These are phyloP conservation scores for Pseudohalonectria lignicola DNA, from an alignment of 2,329 filamentous ascomycete genomes.

Conservation along the genomic window DNA sequence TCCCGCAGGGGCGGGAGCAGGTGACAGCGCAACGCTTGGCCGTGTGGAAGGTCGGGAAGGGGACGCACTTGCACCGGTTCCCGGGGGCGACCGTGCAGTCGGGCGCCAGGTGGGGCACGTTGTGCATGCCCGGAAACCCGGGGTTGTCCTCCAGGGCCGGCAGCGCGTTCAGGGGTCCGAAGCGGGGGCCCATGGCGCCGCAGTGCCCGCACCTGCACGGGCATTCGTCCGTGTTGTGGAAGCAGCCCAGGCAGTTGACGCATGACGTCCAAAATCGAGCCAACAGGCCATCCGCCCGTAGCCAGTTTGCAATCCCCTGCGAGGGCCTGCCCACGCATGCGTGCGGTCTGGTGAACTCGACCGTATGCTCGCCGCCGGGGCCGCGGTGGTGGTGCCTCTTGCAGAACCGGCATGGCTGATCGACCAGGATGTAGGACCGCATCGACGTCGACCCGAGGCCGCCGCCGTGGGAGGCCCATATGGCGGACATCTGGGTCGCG, in stretches of 20 bases:
- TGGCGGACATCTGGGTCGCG: no score
- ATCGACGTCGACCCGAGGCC: no score
- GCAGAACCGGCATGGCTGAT: no score
- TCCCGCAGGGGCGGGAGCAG: constrained; percentile 22
- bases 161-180: constrained; percentile 3
- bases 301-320: no score
- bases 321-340: no score
- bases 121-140: neutral
- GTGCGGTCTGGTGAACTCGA: no score
- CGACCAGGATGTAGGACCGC: no score
- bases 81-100: constrained; percentile 17
- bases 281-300: no score
- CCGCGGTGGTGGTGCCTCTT: no score
- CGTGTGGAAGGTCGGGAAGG: constrained; percentile 25
- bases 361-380: no score
- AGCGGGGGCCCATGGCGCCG: constrained; percentile 11
- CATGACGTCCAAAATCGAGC: constrained; percentile 7
- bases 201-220: constrained; percentile 20
- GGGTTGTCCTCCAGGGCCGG: no score
- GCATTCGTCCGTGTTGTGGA: constrained; percentile 16
- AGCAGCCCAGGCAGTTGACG: constrained; percentile 17
- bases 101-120: constrained; percentile 13
- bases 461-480: no score
- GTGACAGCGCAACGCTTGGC: constrained; percentile 18
- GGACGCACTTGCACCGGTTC: constrained; percentile 25